Evolutionary conservation across 176 grass and related monocot species (phyloP).

Genomic region (Stipa capillata): DNA sequence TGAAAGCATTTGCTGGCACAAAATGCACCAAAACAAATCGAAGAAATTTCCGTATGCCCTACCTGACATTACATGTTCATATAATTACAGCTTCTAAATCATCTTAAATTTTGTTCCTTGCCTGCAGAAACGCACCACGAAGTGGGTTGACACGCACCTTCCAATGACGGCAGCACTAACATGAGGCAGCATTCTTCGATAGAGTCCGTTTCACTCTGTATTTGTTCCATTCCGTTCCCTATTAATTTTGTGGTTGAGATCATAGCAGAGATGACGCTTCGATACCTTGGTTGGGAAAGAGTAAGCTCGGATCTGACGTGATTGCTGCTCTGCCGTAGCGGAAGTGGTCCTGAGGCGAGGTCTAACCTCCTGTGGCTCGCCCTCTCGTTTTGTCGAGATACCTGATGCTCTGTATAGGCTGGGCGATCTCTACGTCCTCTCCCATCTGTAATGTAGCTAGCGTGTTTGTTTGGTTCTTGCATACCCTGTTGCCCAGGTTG

Average conservation of each 20-base stretch:
- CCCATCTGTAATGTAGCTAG: constrained; percentile 29
- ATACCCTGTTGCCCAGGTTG: constrained; percentile 44
- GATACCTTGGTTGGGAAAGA: constrained; percentile 29
- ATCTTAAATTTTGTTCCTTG: neutral
- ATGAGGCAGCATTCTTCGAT: constrained; percentile 35
- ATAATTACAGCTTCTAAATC: neutral
- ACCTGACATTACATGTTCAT: neutral
- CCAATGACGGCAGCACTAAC: constrained; percentile 50
- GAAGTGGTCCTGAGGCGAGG: constrained; percentile 8
- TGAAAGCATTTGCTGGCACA: neutral
- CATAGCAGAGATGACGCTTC: constrained; percentile 37
- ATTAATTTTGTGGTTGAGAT: constrained; percentile 64
- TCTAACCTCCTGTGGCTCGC: constrained; percentile 18
- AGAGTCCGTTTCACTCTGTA: constrained; percentile 33
- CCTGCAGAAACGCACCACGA: constrained; percentile 54
- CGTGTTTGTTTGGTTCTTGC: constrained; percentile 23
- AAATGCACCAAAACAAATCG: too few relatives aligned
- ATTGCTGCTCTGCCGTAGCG: constrained; percentile 12
- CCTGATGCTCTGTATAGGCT: constrained; percentile 54
- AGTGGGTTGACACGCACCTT: constrained; percentile 69
- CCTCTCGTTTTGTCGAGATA: constrained; percentile 17
- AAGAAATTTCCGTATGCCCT: too few relatives aligned
- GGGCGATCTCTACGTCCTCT: constrained; percentile 20
- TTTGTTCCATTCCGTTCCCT: constrained; percentile 35
- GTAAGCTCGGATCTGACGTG: constrained; percentile 31